Base-by-base conservation (phyloP, 2,329 filamentous ascomycete species). In the Alternaria arborescens region DNA sequence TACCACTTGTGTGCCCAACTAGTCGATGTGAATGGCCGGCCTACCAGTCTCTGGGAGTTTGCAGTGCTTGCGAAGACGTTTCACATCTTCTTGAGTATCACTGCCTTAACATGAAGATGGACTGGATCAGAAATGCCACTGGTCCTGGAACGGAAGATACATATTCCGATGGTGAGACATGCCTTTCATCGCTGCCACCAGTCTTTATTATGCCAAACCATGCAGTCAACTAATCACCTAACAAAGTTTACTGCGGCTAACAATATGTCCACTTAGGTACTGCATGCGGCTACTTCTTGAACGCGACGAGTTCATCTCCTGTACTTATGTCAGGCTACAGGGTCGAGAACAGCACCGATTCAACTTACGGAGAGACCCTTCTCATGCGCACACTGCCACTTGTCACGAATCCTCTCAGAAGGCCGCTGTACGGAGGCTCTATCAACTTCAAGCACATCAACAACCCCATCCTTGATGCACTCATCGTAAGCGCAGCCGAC, bases 251-350 rank as follows among this genome's bases (percentile, higher is more conserved):
- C 34, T 14, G 14, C 14, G 34, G 14, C 34, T 36, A 16, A 36
- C 41, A 43, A 43, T 2, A 5, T 26, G 1, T 43, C 12, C 3
- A 43, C 30, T 54, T 60, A 55, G 62, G 55, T 1, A 67, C 58
- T 16, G 56, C 58, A 3, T 76, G 73, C 34, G 73, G 73, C 1
- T 72, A 69, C 22, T 74, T 71, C 16, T 16, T 74, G 12, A 75
- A 72, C 28, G 48, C 60, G 1, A 69, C 68, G 3, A 67, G 69
- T 11, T 22, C 44, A 3, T 4, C 36, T 0, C 69, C 68, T 0
- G 44, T 62, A 0, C 50, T 74, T 1, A 68, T 74, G 68, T 68
- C 69, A 0, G 71, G 68, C 0, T 74, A 66, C 20, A 50, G 54
- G 12, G 14, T 58, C 0, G 4, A 58, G 4, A 55, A 50, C 32